Evolutionary conservation across 306 rosid species (phyloP).

Genomic region (Ziziphus jujuba): DNA sequence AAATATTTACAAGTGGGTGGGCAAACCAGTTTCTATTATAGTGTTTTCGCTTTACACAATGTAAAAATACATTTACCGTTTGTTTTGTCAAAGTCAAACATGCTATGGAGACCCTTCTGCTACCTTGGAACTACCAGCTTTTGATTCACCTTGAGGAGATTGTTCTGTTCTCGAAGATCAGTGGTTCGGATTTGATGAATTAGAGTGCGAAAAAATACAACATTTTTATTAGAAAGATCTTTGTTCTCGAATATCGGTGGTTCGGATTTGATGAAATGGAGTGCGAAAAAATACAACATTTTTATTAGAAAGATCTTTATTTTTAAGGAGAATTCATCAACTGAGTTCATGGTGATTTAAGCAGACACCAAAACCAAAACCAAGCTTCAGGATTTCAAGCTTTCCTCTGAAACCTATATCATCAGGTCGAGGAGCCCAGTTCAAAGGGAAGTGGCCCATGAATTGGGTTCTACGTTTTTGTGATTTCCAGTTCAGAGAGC

Average conservation of each 20-base stretch:
- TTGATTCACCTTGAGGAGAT: background rate
- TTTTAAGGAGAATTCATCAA: background rate
- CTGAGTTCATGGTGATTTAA: background rate
- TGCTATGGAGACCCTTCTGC: conserved; percentile 5
- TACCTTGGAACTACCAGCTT: conserved; percentile 1
- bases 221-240: background rate
- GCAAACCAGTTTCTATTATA: too few species aligned
- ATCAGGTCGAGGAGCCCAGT: background rate
- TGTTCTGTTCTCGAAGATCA: background rate
- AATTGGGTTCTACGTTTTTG: conserved; percentile 4
- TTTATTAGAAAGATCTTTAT: background rate
- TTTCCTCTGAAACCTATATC: background rate
- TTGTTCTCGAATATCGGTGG: background rate
- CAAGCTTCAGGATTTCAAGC: background rate
- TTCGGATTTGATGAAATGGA: background rate
- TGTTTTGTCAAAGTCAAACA: conserved; percentile 22
- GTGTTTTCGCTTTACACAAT: too few species aligned
- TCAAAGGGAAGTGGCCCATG: background rate
- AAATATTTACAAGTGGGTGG: too few species aligned
- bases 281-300: background rate
- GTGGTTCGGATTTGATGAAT: too few species aligned
- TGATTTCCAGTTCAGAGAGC: background rate
- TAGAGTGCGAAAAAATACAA: background rate
- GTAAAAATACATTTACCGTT: background rate
- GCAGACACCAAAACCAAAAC: conserved; percentile 2